These are phyloP conservation scores for Aspergillus sp. DNA, from an alignment of 2,329 filamentous ascomycete species.

Conservation along the genomic window DNA sequence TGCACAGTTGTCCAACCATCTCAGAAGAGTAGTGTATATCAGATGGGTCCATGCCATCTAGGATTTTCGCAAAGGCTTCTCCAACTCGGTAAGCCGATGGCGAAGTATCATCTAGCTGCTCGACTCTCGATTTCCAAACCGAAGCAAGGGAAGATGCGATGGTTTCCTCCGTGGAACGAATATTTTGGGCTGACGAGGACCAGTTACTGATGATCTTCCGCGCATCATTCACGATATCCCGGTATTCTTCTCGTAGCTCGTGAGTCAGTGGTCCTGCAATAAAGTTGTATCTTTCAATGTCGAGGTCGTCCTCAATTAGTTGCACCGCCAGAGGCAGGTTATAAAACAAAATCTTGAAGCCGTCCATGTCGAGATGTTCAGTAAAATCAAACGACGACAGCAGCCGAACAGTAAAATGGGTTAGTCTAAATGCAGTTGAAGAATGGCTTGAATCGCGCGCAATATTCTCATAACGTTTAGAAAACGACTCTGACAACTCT, in stretches of 20 bases:
- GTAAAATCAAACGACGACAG: conserved; percentile 47
- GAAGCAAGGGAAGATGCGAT: conserved; percentile 25
- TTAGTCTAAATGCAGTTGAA: conserved; percentile 73
- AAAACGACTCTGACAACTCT: conserved; percentile 26
- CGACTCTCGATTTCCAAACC: conserved; percentile 39
- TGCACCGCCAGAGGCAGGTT: conserved; percentile 57
- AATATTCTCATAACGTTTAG: conserved; percentile 32
- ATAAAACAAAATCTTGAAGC: conserved; percentile 45
- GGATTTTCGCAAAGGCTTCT: conserved; percentile 42
- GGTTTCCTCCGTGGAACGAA: conserved; percentile 12
- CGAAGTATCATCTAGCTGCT: conserved; percentile 29
- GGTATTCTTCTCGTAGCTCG: conserved; percentile 54
- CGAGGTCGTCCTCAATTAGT: conserved; percentile 61
- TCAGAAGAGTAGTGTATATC: conserved; percentile 29
- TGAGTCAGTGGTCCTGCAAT: conserved; percentile 51
- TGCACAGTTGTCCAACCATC: conserved; percentile 35
- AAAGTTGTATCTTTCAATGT: conserved; percentile 55
- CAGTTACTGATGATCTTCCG: conserved; percentile 49
- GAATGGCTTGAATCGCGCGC: conserved; percentile 67
- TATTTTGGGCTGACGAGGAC: conserved; percentile 28
- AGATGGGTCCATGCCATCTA: conserved; percentile 32
- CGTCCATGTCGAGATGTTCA: conserved; percentile 30
- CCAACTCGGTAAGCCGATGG: conserved; percentile 40
- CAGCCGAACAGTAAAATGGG: conserved; percentile 66
- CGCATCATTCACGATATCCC: conserved; percentile 54